Evolutionary conservation across 306 rosid genomes (phyloP), one percentile per base, ranked within the genome.

Genomic region (Quercus bicolor): DNA sequence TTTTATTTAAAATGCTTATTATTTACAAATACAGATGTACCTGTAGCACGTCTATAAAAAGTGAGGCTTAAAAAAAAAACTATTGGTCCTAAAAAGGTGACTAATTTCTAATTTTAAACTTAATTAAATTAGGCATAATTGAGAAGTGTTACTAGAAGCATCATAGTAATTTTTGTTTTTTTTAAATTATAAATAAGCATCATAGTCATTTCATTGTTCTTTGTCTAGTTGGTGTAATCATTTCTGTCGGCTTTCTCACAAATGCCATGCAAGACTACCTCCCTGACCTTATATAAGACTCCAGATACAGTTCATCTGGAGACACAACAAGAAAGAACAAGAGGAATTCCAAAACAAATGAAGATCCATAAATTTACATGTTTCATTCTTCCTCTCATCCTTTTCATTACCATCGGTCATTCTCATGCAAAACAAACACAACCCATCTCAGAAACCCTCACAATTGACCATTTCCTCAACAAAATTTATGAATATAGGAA

Each of bases 381-480:
- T 81, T 65, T 80, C 20, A 12, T 84, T 60, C 82, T 92, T 68
- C 68, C 75, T 51, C 72, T 81, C 23, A 45, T 81, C 69, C 37
- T 83, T 72, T 70, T 88, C 87, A 56, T 61, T 52, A 34, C 73
- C 40, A 55, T 79, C 83, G 52, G 51, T 70, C 81, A 72, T 68
- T 85, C 96, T 56, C 78, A 84, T 64, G 97, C 96, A 81, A 84
- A 81, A 56, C 88, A 84, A 85, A 24, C 78, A 72, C 77, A 81
- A 24, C 86, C 85, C 80, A 75, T 80, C 68, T 85, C 90, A 43
- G 76, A 75, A 15, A 73, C 78, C 73, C n/a, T 75, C 65, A 78
- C 31, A 23, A 37, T 84, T n/a, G 55, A 77, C 26, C 78, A 78
- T 64, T 40, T 86, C 5, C 24, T 86, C 2, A 34, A 82, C 70